These are phyloP conservation scores for Rhizopogon sp. DNA, from an alignment of 768 basidiomycete genomes.

Conservation along the genomic window DNA sequence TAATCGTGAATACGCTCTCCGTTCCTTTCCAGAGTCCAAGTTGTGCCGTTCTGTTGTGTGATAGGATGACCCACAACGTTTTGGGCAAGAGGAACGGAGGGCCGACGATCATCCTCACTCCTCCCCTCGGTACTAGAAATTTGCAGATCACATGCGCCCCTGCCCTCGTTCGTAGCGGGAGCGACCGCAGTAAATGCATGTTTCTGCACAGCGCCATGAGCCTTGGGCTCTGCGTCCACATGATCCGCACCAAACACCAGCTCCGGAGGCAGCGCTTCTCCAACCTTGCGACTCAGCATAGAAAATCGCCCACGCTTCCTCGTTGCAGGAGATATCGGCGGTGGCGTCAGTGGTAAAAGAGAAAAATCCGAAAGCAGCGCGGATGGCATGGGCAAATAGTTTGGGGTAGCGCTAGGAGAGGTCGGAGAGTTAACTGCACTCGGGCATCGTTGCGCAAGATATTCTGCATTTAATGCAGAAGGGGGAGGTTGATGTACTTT, in stretches of 20 bases:
- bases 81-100: background rate
- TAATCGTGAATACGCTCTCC: constrained; percentile 32
- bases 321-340: constrained; percentile 23
- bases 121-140: background rate
- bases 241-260: constrained; percentile 8
- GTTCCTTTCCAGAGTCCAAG: constrained; percentile 37
- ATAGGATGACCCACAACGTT: background rate
- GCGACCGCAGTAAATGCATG: background rate
- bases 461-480: background rate
- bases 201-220: background rate
- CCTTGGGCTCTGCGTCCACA: background rate
- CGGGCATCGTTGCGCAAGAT: background rate
- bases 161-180: background rate
- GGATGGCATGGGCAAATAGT: background rate
- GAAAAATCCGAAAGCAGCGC: background rate
- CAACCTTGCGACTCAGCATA: constrained; percentile 30
- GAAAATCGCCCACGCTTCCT: constrained; percentile 23
- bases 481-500: background rate
- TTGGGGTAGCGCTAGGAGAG: background rate
- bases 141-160: background rate
- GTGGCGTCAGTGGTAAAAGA: constrained; percentile 9
- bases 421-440: background rate
- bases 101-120: background rate
- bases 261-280: constrained; percentile 24
- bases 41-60: constrained; percentile 20